Conservation (phyloP, 495 filamentous ascomycete genomes). For the Massariosphaeria phaeospora region DNA sequence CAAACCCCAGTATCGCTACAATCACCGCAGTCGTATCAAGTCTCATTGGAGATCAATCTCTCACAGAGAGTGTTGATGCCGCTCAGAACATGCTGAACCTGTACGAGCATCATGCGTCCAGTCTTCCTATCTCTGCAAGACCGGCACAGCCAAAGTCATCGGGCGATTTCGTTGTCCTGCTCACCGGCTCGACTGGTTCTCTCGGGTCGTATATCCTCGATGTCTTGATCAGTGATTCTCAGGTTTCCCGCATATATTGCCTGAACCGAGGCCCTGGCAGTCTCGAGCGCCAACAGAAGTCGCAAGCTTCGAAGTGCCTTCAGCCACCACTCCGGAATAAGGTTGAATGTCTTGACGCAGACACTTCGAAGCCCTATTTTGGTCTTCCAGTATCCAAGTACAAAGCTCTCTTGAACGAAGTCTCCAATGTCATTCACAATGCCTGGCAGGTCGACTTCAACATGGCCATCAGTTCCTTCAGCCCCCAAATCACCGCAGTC, state of each 20-base stretch:
- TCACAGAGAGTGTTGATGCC: neutral
- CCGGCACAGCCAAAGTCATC: neutral
- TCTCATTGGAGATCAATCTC: neutral
- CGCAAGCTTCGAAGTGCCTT: neutral
- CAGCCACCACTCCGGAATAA: neutral
- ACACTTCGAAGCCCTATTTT: conserved; percentile 1
- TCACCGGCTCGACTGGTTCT: conserved; percentile 40
- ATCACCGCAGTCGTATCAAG: neutral
- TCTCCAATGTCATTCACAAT: conserved; percentile 13
- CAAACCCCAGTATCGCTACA: neutral
- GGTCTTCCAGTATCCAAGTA: neutral
- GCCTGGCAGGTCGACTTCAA: conserved; percentile 21
- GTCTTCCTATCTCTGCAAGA: neutral
- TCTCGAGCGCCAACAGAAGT: neutral
- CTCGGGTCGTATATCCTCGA: conserved; percentile 37
- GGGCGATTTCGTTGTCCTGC: conserved; percentile 24
- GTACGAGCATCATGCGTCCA: neutral
- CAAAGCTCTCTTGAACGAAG: neutral
- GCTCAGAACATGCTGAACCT: neutral
- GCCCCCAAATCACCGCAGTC: neutral
- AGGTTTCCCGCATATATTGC: conserved; percentile 27
- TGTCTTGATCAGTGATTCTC: conserved; percentile 7
- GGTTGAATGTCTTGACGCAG: neutral
- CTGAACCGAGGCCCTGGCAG: conserved; percentile 22
- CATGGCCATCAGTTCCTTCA: conserved; percentile 12